These are phyloP conservation scores for Gardenia jasminoides DNA, from an alignment of 257 asterid genomes.

Conservation along the genomic window DNA sequence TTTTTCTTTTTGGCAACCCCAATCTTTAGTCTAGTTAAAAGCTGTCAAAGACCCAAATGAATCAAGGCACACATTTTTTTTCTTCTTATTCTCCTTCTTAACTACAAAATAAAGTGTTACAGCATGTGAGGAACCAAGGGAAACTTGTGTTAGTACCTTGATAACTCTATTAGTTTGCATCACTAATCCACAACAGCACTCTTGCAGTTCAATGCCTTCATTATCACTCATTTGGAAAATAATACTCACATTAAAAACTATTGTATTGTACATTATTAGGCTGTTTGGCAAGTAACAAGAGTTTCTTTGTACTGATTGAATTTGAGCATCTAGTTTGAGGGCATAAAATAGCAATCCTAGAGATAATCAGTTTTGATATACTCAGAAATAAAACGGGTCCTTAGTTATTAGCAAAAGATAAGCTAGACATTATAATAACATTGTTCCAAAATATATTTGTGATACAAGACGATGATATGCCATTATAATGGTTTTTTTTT, in stretches of 20 bases:
- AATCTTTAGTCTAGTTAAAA: too few species aligned
- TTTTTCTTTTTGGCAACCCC: too few species aligned
- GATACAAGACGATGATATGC: not conserved
- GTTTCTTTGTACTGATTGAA: not conserved
- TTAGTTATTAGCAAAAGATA: not conserved
- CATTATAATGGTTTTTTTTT: not conserved
- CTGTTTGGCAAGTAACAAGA: not conserved
- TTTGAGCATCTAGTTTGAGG: not conserved
- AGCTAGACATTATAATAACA: not conserved
- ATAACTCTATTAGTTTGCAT: not conserved
- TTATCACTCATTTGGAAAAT: not conserved
- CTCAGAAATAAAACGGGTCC: not conserved
- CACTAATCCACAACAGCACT: not conserved
- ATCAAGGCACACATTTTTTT: not conserved
- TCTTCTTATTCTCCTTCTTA: not conserved
- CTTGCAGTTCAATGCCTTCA: not conserved
- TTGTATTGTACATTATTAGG: not conserved
- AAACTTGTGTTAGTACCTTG: not conserved
- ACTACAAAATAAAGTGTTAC: not conserved
- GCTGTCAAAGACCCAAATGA: too few species aligned
- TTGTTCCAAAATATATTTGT: not conserved
- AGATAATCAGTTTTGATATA: not conserved
- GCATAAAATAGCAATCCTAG: not conserved
- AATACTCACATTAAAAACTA: not conserved
- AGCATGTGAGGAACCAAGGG: not conserved